These are phyloP conservation scores for Schwanniomyces sp. DNA, from an alignment of 805 yeast genomes.

Conservation along the genomic window DNA sequence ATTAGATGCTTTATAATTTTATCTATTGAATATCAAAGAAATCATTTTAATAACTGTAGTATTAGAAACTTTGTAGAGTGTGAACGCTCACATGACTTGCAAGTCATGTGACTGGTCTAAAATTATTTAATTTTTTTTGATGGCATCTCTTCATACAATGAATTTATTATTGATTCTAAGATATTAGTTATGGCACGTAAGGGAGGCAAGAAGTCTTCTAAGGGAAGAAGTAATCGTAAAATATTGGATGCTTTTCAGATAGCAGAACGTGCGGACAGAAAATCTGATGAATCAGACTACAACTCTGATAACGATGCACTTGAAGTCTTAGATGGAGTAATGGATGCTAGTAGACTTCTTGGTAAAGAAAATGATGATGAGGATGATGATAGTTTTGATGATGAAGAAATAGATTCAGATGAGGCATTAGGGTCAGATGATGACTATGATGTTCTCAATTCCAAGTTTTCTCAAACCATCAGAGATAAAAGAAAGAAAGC, in stretches of 20 bases:
- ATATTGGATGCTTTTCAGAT: conserved; percentile 45
- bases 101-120: neutral
- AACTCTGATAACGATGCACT: conserved; percentile 23
- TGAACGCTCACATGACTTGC: neutral
- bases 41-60: neutral
- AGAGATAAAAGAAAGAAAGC: conserved; percentile 51
- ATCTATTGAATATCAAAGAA: neutral
- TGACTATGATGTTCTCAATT: conserved; percentile 59
- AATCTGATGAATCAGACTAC: conserved; percentile 16
- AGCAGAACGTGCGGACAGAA: conserved; percentile 38
- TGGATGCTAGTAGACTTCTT: conserved; percentile 41
- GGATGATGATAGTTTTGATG: conserved; percentile 40
- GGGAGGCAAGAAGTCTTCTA: conserved; percentile 15
- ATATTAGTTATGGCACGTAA: conserved; percentile 16
- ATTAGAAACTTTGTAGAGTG: neutral
- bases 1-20: conserved; percentile 72
- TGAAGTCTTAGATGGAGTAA: conserved; percentile 34
- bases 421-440: conserved; percentile 86
- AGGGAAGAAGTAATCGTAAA: conserved; percentile 35
- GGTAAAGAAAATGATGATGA: conserved; percentile 19
- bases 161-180: neutral
- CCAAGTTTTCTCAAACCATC: conserved; percentile 67
- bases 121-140: neutral
- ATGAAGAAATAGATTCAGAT: conserved; percentile 78
- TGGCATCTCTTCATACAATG: neutral